A percentile compares a stretch with the other conserved stretches of the same genome.
phyloP scores from a whole-genome alignment of 1,284 basidiomycete genomes.

The Cerioporus squamosus region DNA sequence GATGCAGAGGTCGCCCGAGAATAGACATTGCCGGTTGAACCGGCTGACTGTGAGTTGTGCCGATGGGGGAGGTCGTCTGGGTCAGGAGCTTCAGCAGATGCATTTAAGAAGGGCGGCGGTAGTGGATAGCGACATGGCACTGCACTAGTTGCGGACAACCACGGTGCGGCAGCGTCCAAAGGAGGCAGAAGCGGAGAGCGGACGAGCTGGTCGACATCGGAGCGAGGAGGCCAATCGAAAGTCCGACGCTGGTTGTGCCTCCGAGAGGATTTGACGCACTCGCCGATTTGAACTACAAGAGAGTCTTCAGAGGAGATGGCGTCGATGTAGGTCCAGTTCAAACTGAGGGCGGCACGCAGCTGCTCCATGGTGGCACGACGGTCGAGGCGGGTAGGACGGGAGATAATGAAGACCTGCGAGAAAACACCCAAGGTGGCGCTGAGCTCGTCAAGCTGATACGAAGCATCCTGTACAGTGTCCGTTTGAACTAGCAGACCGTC shows the following conservation, averaged over 20 bases:
- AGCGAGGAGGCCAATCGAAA: slow-evolving; percentile 45
- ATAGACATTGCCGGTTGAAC: background rate
- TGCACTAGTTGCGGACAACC: too few relatives aligned
- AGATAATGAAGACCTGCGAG: slow-evolving; percentile 59
- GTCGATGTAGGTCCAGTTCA: slow-evolving; percentile 59
- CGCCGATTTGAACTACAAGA: slow-evolving; percentile 44
- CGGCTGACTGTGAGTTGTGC: too few relatives aligned
- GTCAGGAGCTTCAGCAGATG: too few relatives aligned
- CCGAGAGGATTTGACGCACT: slow-evolving; percentile 45
- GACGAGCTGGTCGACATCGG: slow-evolving; percentile 38
- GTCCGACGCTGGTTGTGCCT: slow-evolving; percentile 4
- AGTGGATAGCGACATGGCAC: too few relatives aligned
- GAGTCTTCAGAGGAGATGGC: slow-evolving; percentile 46
- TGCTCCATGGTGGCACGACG: slow-evolving; percentile 59
- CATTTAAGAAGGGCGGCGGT: too few relatives aligned
- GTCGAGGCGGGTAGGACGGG: slow-evolving; percentile 55
- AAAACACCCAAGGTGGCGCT: slow-evolving; percentile 27
- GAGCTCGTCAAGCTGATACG: background rate
- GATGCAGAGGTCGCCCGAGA: background rate
- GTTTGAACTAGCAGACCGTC: background rate
- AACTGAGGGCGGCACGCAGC: slow-evolving; percentile 45
- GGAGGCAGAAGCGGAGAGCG: background rate
- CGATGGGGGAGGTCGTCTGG: too few relatives aligned
- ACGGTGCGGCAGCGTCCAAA: background rate
- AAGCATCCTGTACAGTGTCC: too few relatives aligned